Conservation (phyloP, 169 alveolate genomes). For the Cryptosporidium meleagridis region DNA sequence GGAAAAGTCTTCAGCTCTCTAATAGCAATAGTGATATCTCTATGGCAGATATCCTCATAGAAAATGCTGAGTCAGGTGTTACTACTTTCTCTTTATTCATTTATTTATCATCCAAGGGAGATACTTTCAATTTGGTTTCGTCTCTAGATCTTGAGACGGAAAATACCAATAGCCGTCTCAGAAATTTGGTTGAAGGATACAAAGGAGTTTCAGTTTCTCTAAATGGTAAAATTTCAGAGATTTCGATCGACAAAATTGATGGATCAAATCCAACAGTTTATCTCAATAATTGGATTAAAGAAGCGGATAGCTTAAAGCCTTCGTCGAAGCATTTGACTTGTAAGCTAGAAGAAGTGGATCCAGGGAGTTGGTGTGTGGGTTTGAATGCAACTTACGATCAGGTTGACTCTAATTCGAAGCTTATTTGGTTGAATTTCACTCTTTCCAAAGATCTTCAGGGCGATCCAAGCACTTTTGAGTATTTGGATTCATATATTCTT, state of each 20-base stretch:
- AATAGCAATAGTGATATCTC: conserved; percentile 7
- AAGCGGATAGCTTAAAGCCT: conserved; percentile 1
- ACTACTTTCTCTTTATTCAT: conserved; percentile 1
- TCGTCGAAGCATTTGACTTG: conserved; percentile 32
- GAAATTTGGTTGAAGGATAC: conserved; percentile 19
- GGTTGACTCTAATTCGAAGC: neutral
- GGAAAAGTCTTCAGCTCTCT: neutral
- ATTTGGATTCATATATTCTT: conserved; percentile 5
- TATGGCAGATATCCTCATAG: conserved; percentile 38
- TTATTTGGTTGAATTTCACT: conserved; percentile 56
- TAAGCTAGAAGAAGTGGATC: neutral
- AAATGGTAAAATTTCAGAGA: neutral
- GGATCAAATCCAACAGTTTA: neutral
- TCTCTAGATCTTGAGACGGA: conserved; percentile 21
- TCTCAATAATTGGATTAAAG: conserved; percentile 41
- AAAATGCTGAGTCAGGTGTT: neutral
- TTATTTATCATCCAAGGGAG: neutral
- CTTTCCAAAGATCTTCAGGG: neutral
- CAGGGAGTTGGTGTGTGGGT: conserved; percentile 44
- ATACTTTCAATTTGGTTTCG: neutral
- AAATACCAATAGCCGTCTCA: neutral
- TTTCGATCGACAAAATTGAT: neutral
- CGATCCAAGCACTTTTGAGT: neutral
- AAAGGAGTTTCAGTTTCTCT: conserved; percentile 46
- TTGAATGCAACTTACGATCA: conserved; percentile 22